Evolutionary conservation across 345 rosid genomes (phyloP).

Genomic region (Cochlearia excelsa): DNA sequence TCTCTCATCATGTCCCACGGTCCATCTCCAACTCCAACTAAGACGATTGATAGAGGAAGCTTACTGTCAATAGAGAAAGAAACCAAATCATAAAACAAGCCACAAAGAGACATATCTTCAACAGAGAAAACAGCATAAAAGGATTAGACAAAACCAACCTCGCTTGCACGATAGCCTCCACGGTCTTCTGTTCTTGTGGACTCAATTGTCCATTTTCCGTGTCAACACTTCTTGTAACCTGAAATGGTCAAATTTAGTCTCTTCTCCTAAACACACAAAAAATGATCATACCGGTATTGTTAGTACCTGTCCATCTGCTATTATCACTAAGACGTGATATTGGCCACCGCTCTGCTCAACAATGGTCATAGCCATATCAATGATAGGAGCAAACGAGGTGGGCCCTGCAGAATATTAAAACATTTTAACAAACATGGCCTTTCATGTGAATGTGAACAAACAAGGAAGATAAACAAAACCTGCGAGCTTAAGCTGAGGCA

Average conservation of each 20-base stretch:
- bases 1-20: constrained; percentile 99
- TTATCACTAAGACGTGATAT: constrained; percentile 41
- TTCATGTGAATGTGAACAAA: background rate
- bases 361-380: constrained; percentile 89
- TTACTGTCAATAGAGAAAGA: constrained; percentile 30
- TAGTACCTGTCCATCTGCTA: constrained; percentile 96
- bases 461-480: constrained; percentile 42
- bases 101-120: constrained; percentile 13
- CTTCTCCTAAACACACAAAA: constrained; percentile 1
- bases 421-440: background rate
- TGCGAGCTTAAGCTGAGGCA: constrained; percentile 79
- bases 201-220: constrained; percentile 69
- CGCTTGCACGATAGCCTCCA: constrained; percentile 88
- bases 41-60: constrained; percentile 78
- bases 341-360: constrained; percentile 81
- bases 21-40: constrained; percentile 27
- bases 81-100: constrained; percentile 1
- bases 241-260: constrained; percentile 25
- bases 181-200: constrained; percentile 30
- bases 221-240: constrained; percentile 94
- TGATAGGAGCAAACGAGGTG: constrained; percentile 88
- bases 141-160: constrained; percentile 45
- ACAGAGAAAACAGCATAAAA: background rate
- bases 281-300: constrained; percentile 1
- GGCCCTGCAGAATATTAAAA: constrained; percentile 53